Base-by-base conservation (phyloP, 768 basidiomycete genomes). In the Agrocybe praecox region DNA sequence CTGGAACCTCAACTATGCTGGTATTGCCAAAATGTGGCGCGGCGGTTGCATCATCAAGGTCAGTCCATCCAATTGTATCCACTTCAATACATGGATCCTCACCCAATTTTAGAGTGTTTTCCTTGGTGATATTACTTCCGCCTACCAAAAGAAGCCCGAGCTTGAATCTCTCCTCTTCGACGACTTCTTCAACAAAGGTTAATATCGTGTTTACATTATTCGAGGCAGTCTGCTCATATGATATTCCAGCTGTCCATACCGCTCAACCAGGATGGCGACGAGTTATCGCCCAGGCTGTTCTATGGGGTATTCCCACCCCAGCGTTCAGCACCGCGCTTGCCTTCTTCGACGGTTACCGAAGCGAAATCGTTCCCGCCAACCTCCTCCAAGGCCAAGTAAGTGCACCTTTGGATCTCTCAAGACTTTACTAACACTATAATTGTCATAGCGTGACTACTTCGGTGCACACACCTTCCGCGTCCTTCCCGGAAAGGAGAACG, bases 11-110 rank as follows among this genome's bases (percentile, higher is more conserved):
- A 98, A 98, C 84, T 96, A 96, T 72, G 89, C 95, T 65, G 96
- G 95, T 59, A 98, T 99, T 69, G 97, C 97, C 32, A 86, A 82
- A 65, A 99, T 99, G 95, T 99, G 97, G 97, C 94, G 96, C 67
- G 97, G 97, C 63, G 97, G 97, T 63, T 98, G 96, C 75, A 99
- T 99, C 76, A 98, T 99, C 84, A 96, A 96, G 85, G 90, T 86
- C 56, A 61, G 63, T 29, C 9, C 9, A 9, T 29, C 9, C 9
- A 29, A 29, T 5, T 29, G 26, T 36, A 22, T 1, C 55, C 15
- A 9, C 15, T 42, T 24, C 17, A 12, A 15, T 22, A 18, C 36
- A 47, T 46, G 23, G 21, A 23, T 26, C 34, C 0, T 32, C 23
- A 10, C 50, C 54, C 14, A 29, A 5, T 40, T 40, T 19, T 22